These are phyloP conservation scores for Botryotinia calthae DNA, from an alignment of 2,329 filamentous ascomycete genomes.

Conservation along the genomic window DNA sequence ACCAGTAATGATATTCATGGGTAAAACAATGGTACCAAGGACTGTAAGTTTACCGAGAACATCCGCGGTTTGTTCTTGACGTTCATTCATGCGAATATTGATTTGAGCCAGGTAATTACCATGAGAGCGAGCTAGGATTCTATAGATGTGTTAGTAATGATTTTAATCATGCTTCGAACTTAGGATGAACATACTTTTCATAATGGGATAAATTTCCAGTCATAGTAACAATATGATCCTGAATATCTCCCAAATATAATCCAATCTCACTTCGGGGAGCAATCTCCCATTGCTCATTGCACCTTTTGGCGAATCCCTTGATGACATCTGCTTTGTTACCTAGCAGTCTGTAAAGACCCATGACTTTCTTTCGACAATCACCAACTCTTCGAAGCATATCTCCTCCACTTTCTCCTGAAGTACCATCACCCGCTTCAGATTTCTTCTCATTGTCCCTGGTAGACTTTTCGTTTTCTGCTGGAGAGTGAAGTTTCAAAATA, in stretches of 20 bases:
- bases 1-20: slow-evolving; percentile 98
- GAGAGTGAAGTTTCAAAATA: slow-evolving; percentile 78
- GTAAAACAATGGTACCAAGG: slow-evolving; percentile 91
- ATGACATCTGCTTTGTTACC: slow-evolving; percentile 99
- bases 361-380: slow-evolving; percentile 94
- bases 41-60: slow-evolving; percentile 94
- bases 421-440: slow-evolving; percentile 43
- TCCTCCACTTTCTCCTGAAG: slow-evolving; percentile 49
- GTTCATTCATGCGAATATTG: slow-evolving; percentile 98
- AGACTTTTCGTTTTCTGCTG: slow-evolving; percentile 44
- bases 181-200: slow-evolving; percentile 69
- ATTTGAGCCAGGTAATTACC: slow-evolving; percentile 99
- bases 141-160: slow-evolving; percentile 39
- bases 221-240: slow-evolving; percentile 99
- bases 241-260: slow-evolving; percentile 95
- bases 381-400: slow-evolving; percentile 93
- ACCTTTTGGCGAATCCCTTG: slow-evolving; percentile 97
- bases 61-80: slow-evolving; percentile 92
- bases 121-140: slow-evolving; percentile 85
- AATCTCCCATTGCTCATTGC: slow-evolving; percentile 97
- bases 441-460: slow-evolving; percentile 48
- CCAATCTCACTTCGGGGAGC: slow-evolving; percentile 94
- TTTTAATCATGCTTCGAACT: too few species aligned
- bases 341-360: slow-evolving; percentile 87
- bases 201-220: slow-evolving; percentile 94